Percentiles rank a stretch among this genome's conserved stretches.
Evolutionary conservation across 805 yeast species (phyloP).

Genomic region (Suhomyces vadensis): DNA sequence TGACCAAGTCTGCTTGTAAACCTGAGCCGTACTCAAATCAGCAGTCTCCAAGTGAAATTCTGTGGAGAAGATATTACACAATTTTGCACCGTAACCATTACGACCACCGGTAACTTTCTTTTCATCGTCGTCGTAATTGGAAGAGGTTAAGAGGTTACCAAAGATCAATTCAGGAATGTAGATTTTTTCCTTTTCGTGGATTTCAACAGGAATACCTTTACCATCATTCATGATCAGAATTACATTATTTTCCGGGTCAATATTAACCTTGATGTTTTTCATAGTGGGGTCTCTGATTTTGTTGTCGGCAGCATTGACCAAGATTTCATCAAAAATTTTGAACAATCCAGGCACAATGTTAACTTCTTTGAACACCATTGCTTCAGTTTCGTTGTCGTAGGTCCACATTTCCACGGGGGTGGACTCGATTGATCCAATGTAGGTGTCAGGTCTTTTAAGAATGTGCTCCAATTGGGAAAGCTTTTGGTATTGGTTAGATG

Average conservation of each 20-base stretch:
- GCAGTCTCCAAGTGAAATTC: slow-evolving; percentile 88
- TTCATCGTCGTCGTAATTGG: slow-evolving; percentile 93
- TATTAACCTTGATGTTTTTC: slow-evolving; percentile 82
- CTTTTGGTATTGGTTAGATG: slow-evolving; percentile 83
- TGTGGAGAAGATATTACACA: slow-evolving; percentile 93
- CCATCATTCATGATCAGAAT: slow-evolving; percentile 92
- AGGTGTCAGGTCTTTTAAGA: slow-evolving; percentile 95
- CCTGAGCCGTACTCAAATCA: slow-evolving; percentile 60
- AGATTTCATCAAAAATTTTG: slow-evolving; percentile 94
- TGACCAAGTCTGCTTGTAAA: slow-evolving; percentile 83
- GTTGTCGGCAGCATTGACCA: slow-evolving; percentile 98
- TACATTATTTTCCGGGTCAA: slow-evolving; percentile 70
- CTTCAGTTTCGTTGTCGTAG: slow-evolving; percentile 51
- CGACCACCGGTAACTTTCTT: slow-evolving; percentile 98
- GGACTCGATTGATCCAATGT: slow-evolving; percentile 90
- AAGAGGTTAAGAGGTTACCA: slow-evolving; percentile 91
- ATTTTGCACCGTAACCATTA: slow-evolving; percentile 96
- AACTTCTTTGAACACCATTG: slow-evolving; percentile 57
- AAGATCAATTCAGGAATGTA: slow-evolving; percentile 95
- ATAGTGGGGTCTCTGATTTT: slow-evolving; percentile 91
- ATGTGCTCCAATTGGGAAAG: slow-evolving; percentile 95
- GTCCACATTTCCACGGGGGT: slow-evolving; percentile 85
- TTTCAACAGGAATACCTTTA: slow-evolving; percentile 91
- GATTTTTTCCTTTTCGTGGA: slow-evolving; percentile 86
- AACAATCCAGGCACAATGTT: slow-evolving; percentile 92